Conservation (phyloP, 192 early-diverging fungal genomes). For the Podila horticola region DNA sequence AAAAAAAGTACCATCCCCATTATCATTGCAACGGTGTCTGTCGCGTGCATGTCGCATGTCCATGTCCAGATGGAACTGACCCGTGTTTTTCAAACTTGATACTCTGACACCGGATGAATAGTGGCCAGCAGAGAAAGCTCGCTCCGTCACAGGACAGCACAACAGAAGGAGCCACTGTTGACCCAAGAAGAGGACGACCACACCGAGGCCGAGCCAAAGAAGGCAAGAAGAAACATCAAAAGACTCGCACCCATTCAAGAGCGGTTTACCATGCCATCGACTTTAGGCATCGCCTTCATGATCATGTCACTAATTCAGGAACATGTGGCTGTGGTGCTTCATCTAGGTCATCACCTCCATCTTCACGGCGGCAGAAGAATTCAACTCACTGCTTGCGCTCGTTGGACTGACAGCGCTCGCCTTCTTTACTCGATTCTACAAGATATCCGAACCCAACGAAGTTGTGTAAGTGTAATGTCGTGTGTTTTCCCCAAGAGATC, state of each 20-base stretch:
- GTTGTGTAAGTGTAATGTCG: constrained; percentile 68
- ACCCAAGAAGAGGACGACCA: not conserved
- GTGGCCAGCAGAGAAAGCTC: not conserved
- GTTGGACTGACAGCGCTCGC: constrained; percentile 54
- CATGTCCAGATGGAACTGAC: not conserved
- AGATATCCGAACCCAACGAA: constrained; percentile 74
- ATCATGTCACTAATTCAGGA: not conserved
- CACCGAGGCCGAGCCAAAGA: not conserved
- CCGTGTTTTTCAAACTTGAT: not conserved
- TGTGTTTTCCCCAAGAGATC: not conserved
- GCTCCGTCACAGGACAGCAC: constrained; percentile 4
- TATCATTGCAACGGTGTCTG: too few species aligned
- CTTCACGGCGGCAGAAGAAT: constrained; percentile 23
- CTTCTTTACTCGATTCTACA: constrained; percentile 74
- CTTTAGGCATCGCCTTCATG: not conserved
- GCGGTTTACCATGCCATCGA: not conserved
- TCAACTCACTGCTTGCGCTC: constrained; percentile 20
- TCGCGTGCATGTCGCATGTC: too few species aligned
- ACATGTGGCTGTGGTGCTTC: not conserved
- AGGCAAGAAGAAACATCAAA: not conserved
- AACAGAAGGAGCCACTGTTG: not conserved
- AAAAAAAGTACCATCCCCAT: too few species aligned
- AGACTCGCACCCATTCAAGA: not conserved
- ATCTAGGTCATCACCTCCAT: constrained; percentile 24
- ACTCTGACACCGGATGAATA: not conserved